Conservation (phyloP, 2,329 filamentous ascomycete genomes). For the Aureobasidium melanogenum region DNA sequence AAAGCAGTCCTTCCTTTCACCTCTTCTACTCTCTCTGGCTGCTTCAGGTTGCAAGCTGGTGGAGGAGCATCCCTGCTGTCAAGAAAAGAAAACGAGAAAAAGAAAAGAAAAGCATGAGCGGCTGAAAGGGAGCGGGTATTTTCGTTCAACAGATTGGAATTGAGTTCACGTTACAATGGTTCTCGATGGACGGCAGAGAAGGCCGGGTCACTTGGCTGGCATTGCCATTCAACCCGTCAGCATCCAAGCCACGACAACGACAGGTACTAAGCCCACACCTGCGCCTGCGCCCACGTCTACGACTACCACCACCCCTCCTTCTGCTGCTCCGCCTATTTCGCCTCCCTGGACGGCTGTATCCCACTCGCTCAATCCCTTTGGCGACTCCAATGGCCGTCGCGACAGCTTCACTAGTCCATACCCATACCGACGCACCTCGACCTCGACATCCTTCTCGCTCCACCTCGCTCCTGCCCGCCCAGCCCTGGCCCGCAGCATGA, state of each 20-base stretch:
- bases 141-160: background rate
- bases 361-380: background rate
- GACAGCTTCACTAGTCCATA: slow-evolving; percentile 6
- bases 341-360: background rate
- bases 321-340: background rate
- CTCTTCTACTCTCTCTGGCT: background rate
- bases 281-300: background rate
- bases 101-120: background rate
- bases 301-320: background rate
- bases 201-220: background rate
- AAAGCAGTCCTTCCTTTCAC: background rate
- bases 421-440: background rate
- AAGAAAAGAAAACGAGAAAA: background rate
- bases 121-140: background rate
- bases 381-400: slow-evolving; percentile 12
- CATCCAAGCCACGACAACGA: slow-evolving; percentile 7
- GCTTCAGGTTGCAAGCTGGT: background rate
- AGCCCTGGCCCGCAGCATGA: slow-evolving; percentile 11
- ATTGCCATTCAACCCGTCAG: background rate
- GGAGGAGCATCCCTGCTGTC: background rate
- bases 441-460: slow-evolving; percentile 2
- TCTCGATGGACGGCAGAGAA: background rate
- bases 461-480: background rate
- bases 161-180: slow-evolving; percentile 4
- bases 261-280: background rate